Conservation (phyloP, 345 rosid genomes). For the Lepidium aucheri region DNA sequence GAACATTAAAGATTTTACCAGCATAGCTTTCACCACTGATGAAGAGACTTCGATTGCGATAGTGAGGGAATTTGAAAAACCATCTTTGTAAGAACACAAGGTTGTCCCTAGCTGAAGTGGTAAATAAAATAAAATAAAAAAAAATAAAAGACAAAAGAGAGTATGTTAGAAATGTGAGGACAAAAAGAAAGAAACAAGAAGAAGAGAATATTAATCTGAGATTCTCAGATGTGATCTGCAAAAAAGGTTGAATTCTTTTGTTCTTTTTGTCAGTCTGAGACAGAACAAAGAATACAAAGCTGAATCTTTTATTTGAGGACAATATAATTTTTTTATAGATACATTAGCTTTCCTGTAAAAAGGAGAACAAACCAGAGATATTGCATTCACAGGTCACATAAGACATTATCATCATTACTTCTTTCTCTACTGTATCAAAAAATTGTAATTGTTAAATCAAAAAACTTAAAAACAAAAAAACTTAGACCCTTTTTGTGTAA, state of each 20-base stretch:
- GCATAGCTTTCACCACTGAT: conserved; percentile 98
- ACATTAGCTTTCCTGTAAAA: conserved; percentile 16
- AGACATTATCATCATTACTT: conserved; percentile 10
- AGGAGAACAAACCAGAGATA: conserved; percentile 12
- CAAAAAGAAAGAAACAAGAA: conserved; percentile 22
- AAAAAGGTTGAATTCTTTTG: conserved; percentile 23
- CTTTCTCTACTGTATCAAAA: background rate
- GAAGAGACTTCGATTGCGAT: conserved; percentile 82
- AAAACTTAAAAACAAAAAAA: background rate
- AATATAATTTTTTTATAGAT: background rate
- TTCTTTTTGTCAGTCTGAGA: conserved; percentile 29
- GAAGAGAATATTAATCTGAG: conserved; percentile 25
- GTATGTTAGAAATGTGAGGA: conserved; percentile 9
- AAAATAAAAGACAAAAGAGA: conserved; percentile 26
- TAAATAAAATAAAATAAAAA: too few species aligned
- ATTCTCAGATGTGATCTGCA: conserved; percentile 20
- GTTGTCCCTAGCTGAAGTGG: conserved; percentile 72
- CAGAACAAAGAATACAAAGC: conserved; percentile 18
- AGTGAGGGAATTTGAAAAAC: conserved; percentile 81
- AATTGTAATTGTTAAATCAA: background rate
- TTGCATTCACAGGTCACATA: conserved; percentile 20
- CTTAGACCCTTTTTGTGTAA: background rate
- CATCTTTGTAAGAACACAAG: conserved; percentile 83
- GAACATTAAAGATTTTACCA: conserved; percentile 35
- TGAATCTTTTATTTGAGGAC: background rate